Evolutionary conservation across 306 rosid genomes (phyloP), one percentile per base, ranked within the genome.

Genomic region (Glycine tomentella): DNA sequence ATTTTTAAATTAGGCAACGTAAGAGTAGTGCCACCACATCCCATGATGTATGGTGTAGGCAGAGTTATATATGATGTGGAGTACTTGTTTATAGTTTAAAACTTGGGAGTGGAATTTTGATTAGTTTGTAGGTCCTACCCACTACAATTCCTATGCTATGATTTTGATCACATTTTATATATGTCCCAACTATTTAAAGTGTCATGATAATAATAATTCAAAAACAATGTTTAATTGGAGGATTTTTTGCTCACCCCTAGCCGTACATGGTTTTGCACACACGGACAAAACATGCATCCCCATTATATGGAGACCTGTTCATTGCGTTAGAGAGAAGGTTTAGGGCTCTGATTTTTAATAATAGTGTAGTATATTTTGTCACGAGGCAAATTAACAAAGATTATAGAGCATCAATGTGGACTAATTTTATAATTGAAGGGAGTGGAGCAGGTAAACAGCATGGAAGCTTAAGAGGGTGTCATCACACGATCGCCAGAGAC

Each of bases 141-240:
- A 62, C 84, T 81, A 81, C 74, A 65, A 74, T 64, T 62, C 13
- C 10, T 65, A 74, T 62, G 9, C 31, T 74, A 72, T 52, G 3
- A 61, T 65, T 72, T 58, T 70, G 45, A 8, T 16, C 12, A 7
- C 10, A 34, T 34, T 31, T 12, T 5, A 31, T 25, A 25, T 25
- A 25, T 7, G 72, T 15, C 40, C 16, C 4, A 34, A 45, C 11
- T 62, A 57, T 76, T 57, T 3, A 51, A 55, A 3, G 2, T 16
- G 36, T 50, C 5, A 3, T 75, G 20, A 52, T 38, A 8, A 76
- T 31, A 49, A 42, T 17, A 55, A 34, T 4, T 63, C 31, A 13
- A 59, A 76, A 49, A 20, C 73, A 69, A 14, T 53, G 67, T 4
- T 58, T 63, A 63, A 25, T 25, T 25, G 61, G 69, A 73, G 40